Base-by-base conservation (phyloP, 768 basidiomycete genomes). In the Hygrophoropsis aurantiaca region DNA sequence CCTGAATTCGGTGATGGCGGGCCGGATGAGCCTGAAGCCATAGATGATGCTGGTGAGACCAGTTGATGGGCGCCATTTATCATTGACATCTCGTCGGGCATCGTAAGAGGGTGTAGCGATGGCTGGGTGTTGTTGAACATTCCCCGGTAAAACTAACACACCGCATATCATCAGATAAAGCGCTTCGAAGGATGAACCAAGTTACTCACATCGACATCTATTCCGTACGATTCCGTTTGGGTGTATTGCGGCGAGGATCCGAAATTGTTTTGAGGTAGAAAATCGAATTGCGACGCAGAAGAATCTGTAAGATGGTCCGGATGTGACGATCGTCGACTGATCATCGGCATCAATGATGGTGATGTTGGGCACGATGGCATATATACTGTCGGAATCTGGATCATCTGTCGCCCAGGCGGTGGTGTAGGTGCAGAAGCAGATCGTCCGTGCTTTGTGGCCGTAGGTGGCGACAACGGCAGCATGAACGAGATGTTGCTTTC, bases 361-460 rank as follows among this genome's bases (percentile, higher is more conserved):
- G 84, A 84, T 9, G 79, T 74, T 8, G 83, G 83, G 60, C 79
- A 84, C 11, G 84, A 83, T 4, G 82, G 80, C 74, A 73, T 73
- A 67, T 65, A 70, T 5, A 89, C 76, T 52, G 75, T 79, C 19
- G 87, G 87, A 34, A 88, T 73, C 61, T 79, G 80, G 58, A 89
- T 87, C 1, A 77, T 74, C 66, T 87, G 85, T 54, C 78, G 80
- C 3, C 78, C 58, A 10, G 81, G 82, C 0, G 76, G 73, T 3
- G 85, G 85, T 9, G 84, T 85, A 4, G 87, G 86, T 8, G 75
- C 84, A 45, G 76, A 80, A 24, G 67, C 62, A 16, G 77, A 75
- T n/a, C 77, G 77, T 30, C 67, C 66, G 18, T 49, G 77, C 74
- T 45, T 79, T 61, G 35, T 74, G 69, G 50, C 74, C 66, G 45